phyloP scores from a whole-genome alignment of 2,329 filamentous ascomycete genomes.

The Coniochaeta prunicola region DNA sequence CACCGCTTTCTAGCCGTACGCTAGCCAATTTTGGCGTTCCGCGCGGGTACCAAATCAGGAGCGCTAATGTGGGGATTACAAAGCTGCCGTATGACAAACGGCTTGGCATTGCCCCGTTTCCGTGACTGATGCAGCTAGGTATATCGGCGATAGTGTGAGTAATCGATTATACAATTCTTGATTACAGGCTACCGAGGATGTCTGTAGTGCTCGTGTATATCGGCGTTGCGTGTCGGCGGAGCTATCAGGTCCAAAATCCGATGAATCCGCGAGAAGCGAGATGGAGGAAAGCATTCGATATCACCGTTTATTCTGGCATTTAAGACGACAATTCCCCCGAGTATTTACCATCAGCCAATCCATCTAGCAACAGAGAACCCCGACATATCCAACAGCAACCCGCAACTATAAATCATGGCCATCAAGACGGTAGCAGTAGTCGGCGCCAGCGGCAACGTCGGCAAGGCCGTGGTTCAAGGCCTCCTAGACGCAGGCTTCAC shows the following conservation, averaged over 20 bases:
- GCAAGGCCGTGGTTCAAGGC: constrained; percentile 18
- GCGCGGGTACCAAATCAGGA: background rate
- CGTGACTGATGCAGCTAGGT: no score
- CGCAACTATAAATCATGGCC: constrained; percentile 5
- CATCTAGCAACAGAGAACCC: no score
- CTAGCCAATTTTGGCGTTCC: background rate
- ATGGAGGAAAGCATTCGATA: background rate
- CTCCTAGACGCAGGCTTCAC: constrained; percentile 33
- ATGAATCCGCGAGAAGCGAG: background rate
- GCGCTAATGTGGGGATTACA: background rate
- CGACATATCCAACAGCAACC: no score
- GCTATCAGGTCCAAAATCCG: background rate
- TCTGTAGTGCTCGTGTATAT: background rate
- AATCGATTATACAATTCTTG: no score
- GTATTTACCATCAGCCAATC: no score
- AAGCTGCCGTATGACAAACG: background rate
- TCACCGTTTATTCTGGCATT: background rate
- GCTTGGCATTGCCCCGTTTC: background rate
- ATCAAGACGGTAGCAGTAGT: constrained; percentile 26
- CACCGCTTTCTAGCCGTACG: background rate
- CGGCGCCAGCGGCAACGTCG: constrained; percentile 26
- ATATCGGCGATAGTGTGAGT: no score
- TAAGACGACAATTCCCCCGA: no score
- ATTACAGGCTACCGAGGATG: background rate
- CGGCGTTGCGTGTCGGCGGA: background rate